These are phyloP conservation scores for Aspergillus arachidicola DNA, from an alignment of 2,329 filamentous ascomycete genomes.

Conservation along the genomic window DNA sequence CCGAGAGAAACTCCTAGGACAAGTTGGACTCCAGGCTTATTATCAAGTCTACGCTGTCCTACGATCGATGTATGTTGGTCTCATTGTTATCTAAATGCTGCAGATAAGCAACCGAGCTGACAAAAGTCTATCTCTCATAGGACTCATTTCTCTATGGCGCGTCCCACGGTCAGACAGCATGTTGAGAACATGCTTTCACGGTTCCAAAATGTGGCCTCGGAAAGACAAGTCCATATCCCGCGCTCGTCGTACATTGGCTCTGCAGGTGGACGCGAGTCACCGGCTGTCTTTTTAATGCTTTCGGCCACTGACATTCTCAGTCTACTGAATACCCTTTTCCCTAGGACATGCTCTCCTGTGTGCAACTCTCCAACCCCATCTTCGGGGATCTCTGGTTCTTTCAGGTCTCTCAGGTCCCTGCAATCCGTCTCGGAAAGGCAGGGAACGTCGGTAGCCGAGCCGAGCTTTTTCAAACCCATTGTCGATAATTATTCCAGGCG, in stretches of 20 bases:
- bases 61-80: conserved; percentile 62
- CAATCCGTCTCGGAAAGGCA: conserved; percentile 25
- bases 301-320: conserved; percentile 79
- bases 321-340: conserved; percentile 80
- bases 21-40: conserved; percentile 79
- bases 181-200: conserved; percentile 43
- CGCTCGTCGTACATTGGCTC: conserved; percentile 60
- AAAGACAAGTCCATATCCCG: conserved; percentile 5
- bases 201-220: conserved; percentile 22
- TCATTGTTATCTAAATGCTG: not conserved
- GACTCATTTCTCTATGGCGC: conserved; percentile 39
- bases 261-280: conserved; percentile 20
- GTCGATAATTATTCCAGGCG: conserved; percentile 29
- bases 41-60: conserved; percentile 77
- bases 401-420: conserved; percentile 18
- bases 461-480: conserved; percentile 37
- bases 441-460: conserved; percentile 25
- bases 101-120: not conserved
- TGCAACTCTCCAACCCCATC: conserved; percentile 32
- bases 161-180: conserved; percentile 36
- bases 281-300: conserved; percentile 71
- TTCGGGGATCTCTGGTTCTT: conserved; percentile 27
- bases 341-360: conserved; percentile 41
- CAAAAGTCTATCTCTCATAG: conserved; percentile 21
- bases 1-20: conserved; percentile 71